phyloP scores from a whole-genome alignment of 2,329 filamentous ascomycete genomes.

The Aureobasidium zeae region DNA sequence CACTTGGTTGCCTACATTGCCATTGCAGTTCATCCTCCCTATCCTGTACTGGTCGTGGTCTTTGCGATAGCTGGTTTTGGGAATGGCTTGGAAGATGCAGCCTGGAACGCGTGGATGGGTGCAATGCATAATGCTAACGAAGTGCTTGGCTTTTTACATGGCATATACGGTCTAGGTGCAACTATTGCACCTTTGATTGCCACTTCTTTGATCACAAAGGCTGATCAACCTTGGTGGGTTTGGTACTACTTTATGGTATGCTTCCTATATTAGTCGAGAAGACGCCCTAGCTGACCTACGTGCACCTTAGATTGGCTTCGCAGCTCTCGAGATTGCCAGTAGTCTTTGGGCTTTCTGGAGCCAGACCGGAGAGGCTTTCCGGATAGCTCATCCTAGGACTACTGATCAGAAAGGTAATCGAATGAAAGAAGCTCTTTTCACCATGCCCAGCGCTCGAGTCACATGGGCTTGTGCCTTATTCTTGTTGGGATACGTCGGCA shows the following conservation, averaged over 20 bases:
- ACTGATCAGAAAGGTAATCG: constrained; percentile 38
- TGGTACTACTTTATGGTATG: constrained; percentile 69
- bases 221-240: constrained; percentile 54
- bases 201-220: constrained; percentile 61
- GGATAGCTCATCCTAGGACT: constrained; percentile 40
- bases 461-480: constrained; percentile 69
- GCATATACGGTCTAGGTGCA: constrained; percentile 62
- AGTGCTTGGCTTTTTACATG: constrained; percentile 63
- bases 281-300: background rate
- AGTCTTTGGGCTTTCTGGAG: constrained; percentile 53
- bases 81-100: constrained; percentile 58
- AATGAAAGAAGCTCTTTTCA: constrained; percentile 43
- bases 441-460: constrained; percentile 40
- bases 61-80: constrained; percentile 61
- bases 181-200: constrained; percentile 61
- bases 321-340: constrained; percentile 46
- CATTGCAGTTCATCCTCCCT: constrained; percentile 59
- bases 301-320: constrained; percentile 42
- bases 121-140: constrained; percentile 67
- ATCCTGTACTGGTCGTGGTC: constrained; percentile 54
- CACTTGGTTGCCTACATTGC: constrained; percentile 58
- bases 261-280: background rate
- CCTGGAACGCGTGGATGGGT: constrained; percentile 55
- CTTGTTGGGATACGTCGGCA: constrained; percentile 68
- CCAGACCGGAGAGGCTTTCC: constrained; percentile 50